Percentiles rank a stretch among this genome's conserved stretches.
Conservation (phyloP, 2,329 filamentous ascomycete genomes). For the Ceratocystiopsis brevicomis region DNA sequence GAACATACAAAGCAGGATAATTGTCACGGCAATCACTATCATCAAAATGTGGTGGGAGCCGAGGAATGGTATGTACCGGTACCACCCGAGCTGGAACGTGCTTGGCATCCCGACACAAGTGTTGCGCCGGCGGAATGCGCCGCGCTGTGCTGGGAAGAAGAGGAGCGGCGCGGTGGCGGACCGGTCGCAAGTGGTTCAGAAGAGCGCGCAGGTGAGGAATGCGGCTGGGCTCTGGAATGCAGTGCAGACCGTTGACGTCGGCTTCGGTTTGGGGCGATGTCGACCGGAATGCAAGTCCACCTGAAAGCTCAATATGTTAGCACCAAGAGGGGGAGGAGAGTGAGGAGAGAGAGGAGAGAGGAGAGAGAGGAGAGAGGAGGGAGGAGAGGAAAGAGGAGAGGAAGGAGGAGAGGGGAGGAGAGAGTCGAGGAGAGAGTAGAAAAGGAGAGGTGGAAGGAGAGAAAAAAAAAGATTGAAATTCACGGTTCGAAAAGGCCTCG, state of each 20-base stretch:
- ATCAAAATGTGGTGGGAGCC: conserved; percentile 80
- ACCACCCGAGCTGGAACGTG: conserved; percentile 28
- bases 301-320: background rate
- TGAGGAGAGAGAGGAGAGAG: background rate
- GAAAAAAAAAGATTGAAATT: background rate
- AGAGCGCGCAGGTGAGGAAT: conserved; percentile 1
- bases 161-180: background rate
- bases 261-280: conserved; percentile 1
- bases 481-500: conserved; percentile 1
- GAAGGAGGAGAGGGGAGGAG: background rate
- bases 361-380: background rate
- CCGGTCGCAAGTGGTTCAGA: background rate
- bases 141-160: background rate
- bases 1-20: conserved; percentile 79
- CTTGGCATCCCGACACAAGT: conserved; percentile 13
- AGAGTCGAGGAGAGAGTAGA: background rate
- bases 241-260: background rate
- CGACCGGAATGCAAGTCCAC: conserved; percentile 2
- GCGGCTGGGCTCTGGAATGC: background rate
- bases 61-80: conserved; percentile 46
- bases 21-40: conserved; percentile 84
- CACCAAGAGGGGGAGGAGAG: background rate
- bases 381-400: background rate
- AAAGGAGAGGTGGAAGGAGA: background rate
- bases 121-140: background rate